Conservation (phyloP, 495 filamentous ascomycete species). For the Neurospora africana region DNA sequence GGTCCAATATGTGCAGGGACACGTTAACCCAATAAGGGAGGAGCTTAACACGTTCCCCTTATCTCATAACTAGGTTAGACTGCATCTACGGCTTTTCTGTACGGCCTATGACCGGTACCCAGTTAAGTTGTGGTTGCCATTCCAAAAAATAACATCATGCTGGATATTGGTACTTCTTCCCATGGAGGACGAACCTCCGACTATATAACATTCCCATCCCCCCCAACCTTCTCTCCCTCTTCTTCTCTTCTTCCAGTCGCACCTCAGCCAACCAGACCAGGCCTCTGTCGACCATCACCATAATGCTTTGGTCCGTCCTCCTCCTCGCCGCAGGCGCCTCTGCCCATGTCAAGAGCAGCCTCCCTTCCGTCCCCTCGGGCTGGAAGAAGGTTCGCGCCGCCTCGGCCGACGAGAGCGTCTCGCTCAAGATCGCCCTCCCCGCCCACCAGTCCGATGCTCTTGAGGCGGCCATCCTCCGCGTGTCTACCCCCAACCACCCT, state of each 20-base stretch:
- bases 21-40: not conserved
- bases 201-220: not conserved
- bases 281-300: conserved; percentile 3
- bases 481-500: conserved; percentile 45
- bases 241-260: not conserved
- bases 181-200: not conserved
- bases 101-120: not conserved
- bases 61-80: not conserved
- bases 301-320: conserved; percentile 19
- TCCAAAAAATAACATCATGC: not conserved
- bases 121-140: not conserved
- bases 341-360: conserved; percentile 38
- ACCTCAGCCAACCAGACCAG: not conserved
- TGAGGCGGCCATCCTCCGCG: conserved; percentile 40
- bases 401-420: conserved; percentile 20
- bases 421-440: conserved; percentile 25
- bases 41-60: not conserved
- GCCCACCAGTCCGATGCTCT: conserved; percentile 39
- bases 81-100: not conserved
- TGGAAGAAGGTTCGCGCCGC: conserved; percentile 31
- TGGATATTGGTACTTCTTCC: too few relatives aligned
- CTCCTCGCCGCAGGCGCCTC: conserved; percentile 31
- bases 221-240: not conserved
- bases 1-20: not conserved
- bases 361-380: conserved; percentile 34